Evolutionary conservation across 805 yeast species (phyloP).

Genomic region (Yarrowia yakushimensis): DNA sequence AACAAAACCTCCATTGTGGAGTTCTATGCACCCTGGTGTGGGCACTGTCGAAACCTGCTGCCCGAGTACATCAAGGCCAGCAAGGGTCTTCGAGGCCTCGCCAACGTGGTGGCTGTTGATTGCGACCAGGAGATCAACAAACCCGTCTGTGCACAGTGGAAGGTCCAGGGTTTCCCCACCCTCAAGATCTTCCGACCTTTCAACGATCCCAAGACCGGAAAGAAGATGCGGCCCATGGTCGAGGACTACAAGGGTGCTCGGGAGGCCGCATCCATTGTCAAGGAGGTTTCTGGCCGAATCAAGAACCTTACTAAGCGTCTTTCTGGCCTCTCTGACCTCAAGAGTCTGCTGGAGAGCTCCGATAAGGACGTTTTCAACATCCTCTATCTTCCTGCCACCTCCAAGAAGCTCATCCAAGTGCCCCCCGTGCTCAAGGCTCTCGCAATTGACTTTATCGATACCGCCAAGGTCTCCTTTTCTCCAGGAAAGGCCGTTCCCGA

Average conservation of each 20-base stretch:
- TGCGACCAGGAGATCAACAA: conserved; percentile 73
- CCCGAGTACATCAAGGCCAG: conserved; percentile 65
- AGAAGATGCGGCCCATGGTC: conserved; percentile 30
- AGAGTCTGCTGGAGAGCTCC: background rate
- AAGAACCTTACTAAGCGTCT: conserved; percentile 25
- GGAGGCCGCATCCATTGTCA: conserved; percentile 32
- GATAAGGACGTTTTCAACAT: background rate
- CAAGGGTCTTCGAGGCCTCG: conserved; percentile 47
- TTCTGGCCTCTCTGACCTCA: background rate
- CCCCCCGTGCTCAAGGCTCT: conserved; percentile 51
- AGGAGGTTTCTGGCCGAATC: conserved; percentile 35
- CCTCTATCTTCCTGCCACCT: conserved; percentile 8
- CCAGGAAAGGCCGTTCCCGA: conserved; percentile 55
- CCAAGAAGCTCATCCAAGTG: conserved; percentile 47
- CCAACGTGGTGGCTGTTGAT: conserved; percentile 58
- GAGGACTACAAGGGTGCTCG: conserved; percentile 37
- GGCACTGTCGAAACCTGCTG: conserved; percentile 72
- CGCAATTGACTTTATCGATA: conserved; percentile 47
- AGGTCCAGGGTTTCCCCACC: conserved; percentile 80
- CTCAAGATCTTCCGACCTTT: conserved; percentile 80
- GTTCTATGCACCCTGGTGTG: conserved; percentile 98
- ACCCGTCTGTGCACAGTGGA: conserved; percentile 61
- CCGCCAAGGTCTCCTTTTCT: conserved; percentile 8
- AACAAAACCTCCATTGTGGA: conserved; percentile 50
- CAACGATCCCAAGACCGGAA: conserved; percentile 39